These are phyloP conservation scores for Fusarium agapanthi DNA, from an alignment of 2,329 filamentous ascomycete species.

Conservation along the genomic window DNA sequence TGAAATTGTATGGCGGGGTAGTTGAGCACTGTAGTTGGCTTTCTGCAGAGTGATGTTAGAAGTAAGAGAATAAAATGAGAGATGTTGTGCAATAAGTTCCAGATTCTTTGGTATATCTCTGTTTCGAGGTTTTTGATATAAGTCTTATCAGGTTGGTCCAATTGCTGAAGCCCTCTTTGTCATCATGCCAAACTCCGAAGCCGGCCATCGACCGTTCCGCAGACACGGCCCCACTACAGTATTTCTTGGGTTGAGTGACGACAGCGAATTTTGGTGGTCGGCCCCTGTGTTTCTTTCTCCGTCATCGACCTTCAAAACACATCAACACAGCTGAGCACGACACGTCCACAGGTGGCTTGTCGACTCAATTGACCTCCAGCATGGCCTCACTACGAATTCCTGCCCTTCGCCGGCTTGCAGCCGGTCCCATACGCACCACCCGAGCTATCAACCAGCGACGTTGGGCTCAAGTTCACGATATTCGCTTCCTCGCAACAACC, in stretches of 20 bases:
- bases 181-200: conserved; percentile 41
- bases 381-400: conserved; percentile 62
- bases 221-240: conserved; percentile 28
- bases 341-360: conserved; percentile 1
- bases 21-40: neutral
- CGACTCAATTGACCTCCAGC: conserved; percentile 4
- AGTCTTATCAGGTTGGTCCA: conserved; percentile 33
- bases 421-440: conserved; percentile 45
- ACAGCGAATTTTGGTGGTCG: conserved; percentile 30
- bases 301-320: conserved; percentile 1
- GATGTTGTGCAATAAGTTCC: neutral
- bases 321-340: neutral
- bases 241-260: conserved; percentile 34
- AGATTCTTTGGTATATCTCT: neutral
- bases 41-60: neutral
- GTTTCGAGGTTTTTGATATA: conserved; percentile 7
- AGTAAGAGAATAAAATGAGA: neutral
- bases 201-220: conserved; percentile 27
- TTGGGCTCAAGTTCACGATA: conserved; percentile 92
- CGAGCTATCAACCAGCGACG: conserved; percentile 69
- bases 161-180: conserved; percentile 38
- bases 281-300: conserved; percentile 23
- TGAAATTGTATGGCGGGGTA: conserved; percentile 41
- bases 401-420: conserved; percentile 57
- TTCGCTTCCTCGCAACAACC: conserved; percentile 87